phyloP scores from a whole-genome alignment of 208 protist genomes.

The Plasmodiophora brassicae region DNA sequence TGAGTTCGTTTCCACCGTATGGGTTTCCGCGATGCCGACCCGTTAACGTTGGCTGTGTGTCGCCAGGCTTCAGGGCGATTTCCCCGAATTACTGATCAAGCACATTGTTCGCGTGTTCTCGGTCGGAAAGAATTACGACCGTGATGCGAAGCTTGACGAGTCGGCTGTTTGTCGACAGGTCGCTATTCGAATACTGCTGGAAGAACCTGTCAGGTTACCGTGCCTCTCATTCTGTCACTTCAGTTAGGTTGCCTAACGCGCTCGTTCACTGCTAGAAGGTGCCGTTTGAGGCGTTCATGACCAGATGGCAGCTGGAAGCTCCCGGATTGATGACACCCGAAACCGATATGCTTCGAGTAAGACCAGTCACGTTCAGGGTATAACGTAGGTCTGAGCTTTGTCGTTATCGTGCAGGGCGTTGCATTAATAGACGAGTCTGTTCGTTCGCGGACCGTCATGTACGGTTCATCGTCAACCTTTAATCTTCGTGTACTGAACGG shows the following conservation, averaged over 20 bases:
- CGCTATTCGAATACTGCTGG: conserved; percentile 29
- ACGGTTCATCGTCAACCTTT: too few relatives aligned
- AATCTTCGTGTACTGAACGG: too few relatives aligned
- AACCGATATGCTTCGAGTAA: too few relatives aligned
- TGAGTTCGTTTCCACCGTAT: too few relatives aligned
- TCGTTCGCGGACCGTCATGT: too few relatives aligned
- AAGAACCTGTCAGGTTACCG: not conserved
- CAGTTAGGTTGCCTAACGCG: too few relatives aligned
- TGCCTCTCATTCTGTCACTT: not conserved
- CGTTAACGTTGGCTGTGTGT: not conserved
- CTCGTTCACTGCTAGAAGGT: not conserved
- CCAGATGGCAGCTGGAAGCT: not conserved
- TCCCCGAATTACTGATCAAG: not conserved
- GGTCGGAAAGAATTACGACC: not conserved
- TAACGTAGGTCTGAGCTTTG: too few relatives aligned
- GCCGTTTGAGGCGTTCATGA: not conserved
- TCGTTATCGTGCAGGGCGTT: not conserved
- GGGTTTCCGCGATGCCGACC: too few relatives aligned
- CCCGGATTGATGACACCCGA: not conserved
- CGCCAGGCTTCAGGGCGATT: not conserved
- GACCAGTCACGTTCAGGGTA: too few relatives aligned
- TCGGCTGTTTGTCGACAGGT: not conserved
- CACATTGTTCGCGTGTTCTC: not conserved
- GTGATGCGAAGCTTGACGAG: not conserved
- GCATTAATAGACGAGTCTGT: not conserved